Evolutionary conservation across 2,329 filamentous ascomycete species (phyloP).

Genomic region (Trichoderma sp.): DNA sequence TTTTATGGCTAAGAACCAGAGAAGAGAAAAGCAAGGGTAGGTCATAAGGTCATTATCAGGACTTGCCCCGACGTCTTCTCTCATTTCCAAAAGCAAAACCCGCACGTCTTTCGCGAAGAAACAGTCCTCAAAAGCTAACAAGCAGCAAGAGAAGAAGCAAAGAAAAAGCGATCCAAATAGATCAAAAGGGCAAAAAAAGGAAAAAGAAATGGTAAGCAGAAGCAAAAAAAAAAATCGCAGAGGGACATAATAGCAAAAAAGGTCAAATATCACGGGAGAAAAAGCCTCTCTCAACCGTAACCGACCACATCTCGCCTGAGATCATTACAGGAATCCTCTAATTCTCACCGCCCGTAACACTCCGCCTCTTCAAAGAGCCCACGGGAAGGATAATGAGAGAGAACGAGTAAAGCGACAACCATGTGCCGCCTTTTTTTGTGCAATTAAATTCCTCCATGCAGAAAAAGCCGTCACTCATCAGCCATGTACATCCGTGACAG

Average conservation of each 20-base stretch:
- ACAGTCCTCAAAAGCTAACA: constrained; percentile 12
- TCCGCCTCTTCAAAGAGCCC: constrained; percentile 30
- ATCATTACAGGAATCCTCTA: constrained; percentile 40
- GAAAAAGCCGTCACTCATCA: constrained; percentile 43
- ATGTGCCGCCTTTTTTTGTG: constrained; percentile 30
- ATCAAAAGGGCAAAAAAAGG: constrained; percentile 22
- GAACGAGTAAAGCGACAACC: constrained; percentile 24
- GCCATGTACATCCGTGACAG: constrained; percentile 42
- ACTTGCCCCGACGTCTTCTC: constrained; percentile 28
- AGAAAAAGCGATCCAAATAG: not conserved
- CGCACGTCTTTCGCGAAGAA: constrained; percentile 15
- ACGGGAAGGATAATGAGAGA: constrained; percentile 25
- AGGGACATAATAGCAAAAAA: constrained; percentile 8
- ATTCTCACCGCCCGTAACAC: constrained; percentile 30
- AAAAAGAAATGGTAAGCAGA: constrained; percentile 25
- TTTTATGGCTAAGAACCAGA: constrained; percentile 28
- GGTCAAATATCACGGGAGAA: constrained; percentile 28
- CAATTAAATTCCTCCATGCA: constrained; percentile 41
- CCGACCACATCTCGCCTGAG: constrained; percentile 36
- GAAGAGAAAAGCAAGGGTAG: constrained; percentile 28
- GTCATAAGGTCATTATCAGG: constrained; percentile 40
- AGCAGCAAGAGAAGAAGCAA: constrained; percentile 11
- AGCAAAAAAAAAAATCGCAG: constrained; percentile 18
- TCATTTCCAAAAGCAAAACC: constrained; percentile 27
- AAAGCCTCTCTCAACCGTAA: constrained; percentile 25